These are phyloP conservation scores for Candida neerlandica DNA, from an alignment of 1,139 yeast genomes.

Conservation along the genomic window DNA sequence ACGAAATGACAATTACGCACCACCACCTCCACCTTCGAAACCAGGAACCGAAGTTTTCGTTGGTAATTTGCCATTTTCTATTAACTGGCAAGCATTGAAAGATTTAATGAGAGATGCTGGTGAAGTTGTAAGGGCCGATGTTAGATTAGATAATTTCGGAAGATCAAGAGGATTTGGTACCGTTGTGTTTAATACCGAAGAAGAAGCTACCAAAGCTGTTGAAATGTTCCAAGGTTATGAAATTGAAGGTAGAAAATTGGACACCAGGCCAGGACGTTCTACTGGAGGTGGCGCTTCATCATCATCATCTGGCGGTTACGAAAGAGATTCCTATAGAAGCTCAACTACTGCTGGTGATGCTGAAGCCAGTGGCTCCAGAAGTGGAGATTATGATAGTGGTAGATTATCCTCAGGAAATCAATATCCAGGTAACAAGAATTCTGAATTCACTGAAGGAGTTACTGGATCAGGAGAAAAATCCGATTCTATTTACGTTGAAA, in stretches of 20 bases:
- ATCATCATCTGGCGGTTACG: constrained; percentile 1
- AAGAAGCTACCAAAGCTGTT: constrained; percentile 65
- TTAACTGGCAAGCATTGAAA: constrained; percentile 83
- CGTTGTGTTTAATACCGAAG: constrained; percentile 60
- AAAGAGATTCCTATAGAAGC: constrained; percentile 8
- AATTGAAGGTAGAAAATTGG: constrained; percentile 68
- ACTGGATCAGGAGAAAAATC: constrained; percentile 65
- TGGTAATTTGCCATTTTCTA: constrained; percentile 79
- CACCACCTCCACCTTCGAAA: constrained; percentile 22
- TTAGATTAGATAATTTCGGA: constrained; percentile 68
- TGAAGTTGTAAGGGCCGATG: constrained; percentile 77
- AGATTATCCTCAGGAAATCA: background rate
- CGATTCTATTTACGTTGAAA: constrained; percentile 68
- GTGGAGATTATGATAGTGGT: constrained; percentile 1
- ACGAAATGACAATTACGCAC: constrained; percentile 14
- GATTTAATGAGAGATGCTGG: constrained; percentile 83
- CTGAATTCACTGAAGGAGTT: constrained; percentile 67
- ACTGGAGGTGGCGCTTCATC: constrained; percentile 2
- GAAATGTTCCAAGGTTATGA: constrained; percentile 66
- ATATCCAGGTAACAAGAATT: constrained; percentile 28
- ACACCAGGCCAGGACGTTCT: constrained; percentile 62
- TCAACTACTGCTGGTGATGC: constrained; percentile 3
- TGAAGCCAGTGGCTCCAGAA: background rate
- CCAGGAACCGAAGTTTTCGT: constrained; percentile 75
- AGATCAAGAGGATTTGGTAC: constrained; percentile 88